phyloP scores from a whole-genome alignment of 768 basidiomycete species.

The Heimioporus sp. region DNA sequence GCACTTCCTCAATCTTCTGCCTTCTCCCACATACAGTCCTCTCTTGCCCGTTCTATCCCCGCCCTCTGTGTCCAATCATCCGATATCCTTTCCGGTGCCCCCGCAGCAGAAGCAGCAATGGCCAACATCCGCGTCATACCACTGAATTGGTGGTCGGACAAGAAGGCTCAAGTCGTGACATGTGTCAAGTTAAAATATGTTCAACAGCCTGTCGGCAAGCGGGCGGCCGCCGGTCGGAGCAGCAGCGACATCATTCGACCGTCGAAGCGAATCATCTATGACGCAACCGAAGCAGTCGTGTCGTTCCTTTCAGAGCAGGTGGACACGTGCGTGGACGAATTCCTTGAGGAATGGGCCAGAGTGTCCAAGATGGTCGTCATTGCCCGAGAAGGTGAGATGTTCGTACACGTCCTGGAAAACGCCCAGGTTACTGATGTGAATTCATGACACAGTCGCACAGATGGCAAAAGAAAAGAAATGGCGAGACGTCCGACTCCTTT shows the following conservation, averaged over 20 bases:
- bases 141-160: constrained; percentile 88
- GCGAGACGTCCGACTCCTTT: constrained; percentile 76
- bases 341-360: constrained; percentile 89
- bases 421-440: background rate
- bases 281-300: constrained; percentile 84
- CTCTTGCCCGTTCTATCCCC: constrained; percentile 75
- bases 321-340: constrained; percentile 85
- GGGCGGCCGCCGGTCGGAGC: constrained; percentile 50
- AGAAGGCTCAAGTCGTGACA: constrained; percentile 78
- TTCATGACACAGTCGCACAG: constrained; percentile 59
- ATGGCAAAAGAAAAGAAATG: constrained; percentile 74
- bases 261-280: constrained; percentile 86
- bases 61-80: constrained; percentile 80
- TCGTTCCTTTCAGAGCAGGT: constrained; percentile 87
- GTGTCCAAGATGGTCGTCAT: constrained; percentile 95
- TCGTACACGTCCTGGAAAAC: background rate
- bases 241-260: constrained; percentile 66
- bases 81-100: constrained; percentile 77
- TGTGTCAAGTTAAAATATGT: constrained; percentile 90
- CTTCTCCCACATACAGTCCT: constrained; percentile 61
- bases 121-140: constrained; percentile 88
- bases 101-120: constrained; percentile 91
- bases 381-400: constrained; percentile 73
- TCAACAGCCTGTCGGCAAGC: constrained; percentile 78
- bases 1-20: constrained; percentile 41